Conservation (phyloP, 2,329 filamentous ascomycete species). For the Colletotrichum sp. region DNA sequence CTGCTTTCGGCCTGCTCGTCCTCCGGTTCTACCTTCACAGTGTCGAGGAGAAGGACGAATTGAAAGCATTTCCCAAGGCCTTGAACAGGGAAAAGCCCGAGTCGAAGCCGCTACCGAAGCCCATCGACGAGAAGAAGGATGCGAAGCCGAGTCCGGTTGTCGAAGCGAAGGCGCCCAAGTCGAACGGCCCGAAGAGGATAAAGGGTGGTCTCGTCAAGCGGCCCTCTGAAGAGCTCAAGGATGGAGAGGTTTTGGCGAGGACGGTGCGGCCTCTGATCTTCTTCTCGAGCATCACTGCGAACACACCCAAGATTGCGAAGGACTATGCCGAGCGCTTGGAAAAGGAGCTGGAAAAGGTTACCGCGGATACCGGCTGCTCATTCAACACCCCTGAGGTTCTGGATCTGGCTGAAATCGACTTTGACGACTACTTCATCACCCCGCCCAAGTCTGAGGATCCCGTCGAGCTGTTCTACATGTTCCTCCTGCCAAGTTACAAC, state of each 20-base stretch:
- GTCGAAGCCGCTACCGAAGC: background rate
- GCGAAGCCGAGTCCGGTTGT: slow-evolving; percentile 15
- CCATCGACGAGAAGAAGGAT: slow-evolving; percentile 18
- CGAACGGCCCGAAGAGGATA: slow-evolving; percentile 53
- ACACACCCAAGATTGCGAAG: slow-evolving; percentile 76
- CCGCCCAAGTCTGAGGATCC: slow-evolving; percentile 65
- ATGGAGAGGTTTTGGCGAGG: slow-evolving; percentile 35
- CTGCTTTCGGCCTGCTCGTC: slow-evolving; percentile 10
- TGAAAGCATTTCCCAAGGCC: slow-evolving; percentile 15
- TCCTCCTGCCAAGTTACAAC: slow-evolving; percentile 90
- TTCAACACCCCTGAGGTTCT: slow-evolving; percentile 68
- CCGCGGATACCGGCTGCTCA: slow-evolving; percentile 34
- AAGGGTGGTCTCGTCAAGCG: slow-evolving; percentile 43
- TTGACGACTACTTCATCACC: slow-evolving; percentile 89
- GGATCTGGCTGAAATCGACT: slow-evolving; percentile 86
- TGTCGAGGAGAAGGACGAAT: slow-evolving; percentile 9
- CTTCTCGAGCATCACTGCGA: slow-evolving; percentile 87
- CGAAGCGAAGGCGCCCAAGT: slow-evolving; percentile 33
- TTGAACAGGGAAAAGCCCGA: slow-evolving; percentile 6
- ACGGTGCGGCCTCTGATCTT: slow-evolving; percentile 80
- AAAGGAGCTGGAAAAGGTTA: slow-evolving; percentile 55
- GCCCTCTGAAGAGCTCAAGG: background rate
- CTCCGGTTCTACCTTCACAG: slow-evolving; percentile 22
- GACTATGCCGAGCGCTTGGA: slow-evolving; percentile 64
- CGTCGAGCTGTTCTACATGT: slow-evolving; percentile 78